A percentile compares a stretch with the other conserved stretches of the same genome.
Evolutionary conservation across 2,329 filamentous ascomycete species (phyloP).

Genomic region (Verticillium tricorpus): DNA sequence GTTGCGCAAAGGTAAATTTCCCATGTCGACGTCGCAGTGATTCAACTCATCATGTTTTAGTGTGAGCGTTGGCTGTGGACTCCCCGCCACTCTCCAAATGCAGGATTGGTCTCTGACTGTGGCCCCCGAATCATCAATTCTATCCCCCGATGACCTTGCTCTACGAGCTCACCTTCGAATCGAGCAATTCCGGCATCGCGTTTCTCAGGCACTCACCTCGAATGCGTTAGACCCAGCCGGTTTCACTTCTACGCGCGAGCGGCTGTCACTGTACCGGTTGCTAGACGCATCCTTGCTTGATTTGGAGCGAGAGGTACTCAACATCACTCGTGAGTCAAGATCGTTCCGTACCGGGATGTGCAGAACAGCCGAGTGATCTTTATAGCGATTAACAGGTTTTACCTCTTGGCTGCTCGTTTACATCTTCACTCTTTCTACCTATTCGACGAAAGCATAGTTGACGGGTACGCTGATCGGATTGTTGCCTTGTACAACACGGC

Average conservation of each 20-base stretch:
- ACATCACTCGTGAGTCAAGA: background rate
- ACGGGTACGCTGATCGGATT: background rate
- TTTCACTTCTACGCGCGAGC: background rate
- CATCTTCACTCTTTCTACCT: background rate
- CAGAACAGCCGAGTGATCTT: no score
- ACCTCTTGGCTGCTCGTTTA: background rate
- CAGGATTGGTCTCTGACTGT: background rate
- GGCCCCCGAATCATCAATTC: no score
- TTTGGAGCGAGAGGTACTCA: background rate
- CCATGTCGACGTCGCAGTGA: no score
- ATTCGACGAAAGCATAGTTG: background rate
- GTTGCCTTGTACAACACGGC: background rate
- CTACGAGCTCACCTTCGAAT: background rate
- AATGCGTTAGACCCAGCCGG: background rate
- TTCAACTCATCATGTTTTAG: background rate
- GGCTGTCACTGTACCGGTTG: background rate
- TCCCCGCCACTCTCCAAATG: background rate
- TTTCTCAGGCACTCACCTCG: background rate
- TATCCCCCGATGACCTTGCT: no score
- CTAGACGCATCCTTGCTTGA: background rate
- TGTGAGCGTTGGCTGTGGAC: background rate
- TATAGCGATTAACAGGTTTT: background rate
- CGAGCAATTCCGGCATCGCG: background rate
- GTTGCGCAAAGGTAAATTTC: constrained; percentile 2
- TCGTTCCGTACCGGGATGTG: no score